Evolutionary conservation across 2,329 filamentous ascomycete species (phyloP).

Genomic region (Cladobotryum protrusum): DNA sequence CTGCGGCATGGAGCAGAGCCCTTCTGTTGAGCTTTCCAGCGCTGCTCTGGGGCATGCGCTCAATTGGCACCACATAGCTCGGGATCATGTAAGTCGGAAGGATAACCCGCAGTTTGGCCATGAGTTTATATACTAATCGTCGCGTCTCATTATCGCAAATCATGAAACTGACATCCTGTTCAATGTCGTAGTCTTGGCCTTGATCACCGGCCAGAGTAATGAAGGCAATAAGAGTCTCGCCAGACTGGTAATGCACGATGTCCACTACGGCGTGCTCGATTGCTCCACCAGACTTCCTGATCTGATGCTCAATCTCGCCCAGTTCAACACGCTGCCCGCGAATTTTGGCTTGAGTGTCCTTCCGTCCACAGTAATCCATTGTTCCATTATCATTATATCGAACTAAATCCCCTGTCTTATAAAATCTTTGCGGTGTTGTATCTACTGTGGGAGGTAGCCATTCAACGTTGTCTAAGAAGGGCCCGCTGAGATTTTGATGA

Average conservation of each 20-base stretch:
- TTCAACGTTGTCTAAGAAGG: too few species aligned
- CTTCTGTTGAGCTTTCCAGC: slow-evolving; percentile 10
- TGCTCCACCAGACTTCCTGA: neutral
- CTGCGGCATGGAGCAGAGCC: neutral
- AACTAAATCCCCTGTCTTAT: slow-evolving; percentile 4
- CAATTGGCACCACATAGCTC: slow-evolving; percentile 3
- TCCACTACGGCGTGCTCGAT: too few species aligned
- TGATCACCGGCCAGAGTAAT: neutral
- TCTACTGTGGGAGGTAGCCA: neutral
- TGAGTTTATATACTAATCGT: neutral
- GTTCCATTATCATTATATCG: slow-evolving; percentile 5
- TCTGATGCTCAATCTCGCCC: slow-evolving; percentile 9
- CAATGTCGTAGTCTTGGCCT: neutral
- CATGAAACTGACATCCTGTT: neutral
- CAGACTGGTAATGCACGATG: too few species aligned
- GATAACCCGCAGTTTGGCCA: neutral
- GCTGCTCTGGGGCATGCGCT: slow-evolving; percentile 5
- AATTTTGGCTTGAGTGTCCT: slow-evolving; percentile 8
- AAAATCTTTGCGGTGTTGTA: neutral
- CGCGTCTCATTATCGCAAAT: neutral
- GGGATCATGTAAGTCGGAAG: slow-evolving; percentile 21
- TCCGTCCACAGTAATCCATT: neutral
- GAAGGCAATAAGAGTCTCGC: neutral
- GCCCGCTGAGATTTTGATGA: too few species aligned
- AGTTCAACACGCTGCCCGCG: slow-evolving; percentile 4